These are phyloP conservation scores for Gastrolobium villosum DNA, from an alignment of 306 rosid genomes.

Conservation along the genomic window DNA sequence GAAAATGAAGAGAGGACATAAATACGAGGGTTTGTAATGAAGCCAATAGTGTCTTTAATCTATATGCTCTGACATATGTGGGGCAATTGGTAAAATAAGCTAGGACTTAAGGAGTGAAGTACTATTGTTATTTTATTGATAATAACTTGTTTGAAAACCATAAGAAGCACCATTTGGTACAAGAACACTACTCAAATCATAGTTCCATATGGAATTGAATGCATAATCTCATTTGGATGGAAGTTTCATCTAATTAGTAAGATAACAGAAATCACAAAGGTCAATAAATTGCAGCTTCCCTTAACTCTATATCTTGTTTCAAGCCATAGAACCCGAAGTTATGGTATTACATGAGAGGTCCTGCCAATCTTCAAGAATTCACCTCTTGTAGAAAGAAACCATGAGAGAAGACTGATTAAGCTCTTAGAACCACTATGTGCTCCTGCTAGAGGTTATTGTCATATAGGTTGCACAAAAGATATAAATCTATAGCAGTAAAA, in stretches of 20 bases:
- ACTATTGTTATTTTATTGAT: neutral
- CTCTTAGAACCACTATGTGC: slow-evolving; percentile 34
- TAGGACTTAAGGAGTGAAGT: slow-evolving; percentile 24
- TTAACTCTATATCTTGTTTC: slow-evolving; percentile 35
- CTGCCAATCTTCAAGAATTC: slow-evolving; percentile 24
- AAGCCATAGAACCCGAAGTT: slow-evolving; percentile 8
- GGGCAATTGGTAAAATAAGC: slow-evolving; percentile 41
- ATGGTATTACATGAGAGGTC: slow-evolving; percentile 17
- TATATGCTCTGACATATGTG: slow-evolving; percentile 35
- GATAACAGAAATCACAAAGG: slow-evolving; percentile 22
- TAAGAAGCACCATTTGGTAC: slow-evolving; percentile 28
- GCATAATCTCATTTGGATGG: slow-evolving; percentile 43
- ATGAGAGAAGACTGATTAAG: slow-evolving; percentile 29
- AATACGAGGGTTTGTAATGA: slow-evolving; percentile 32
- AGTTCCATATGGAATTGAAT: slow-evolving; percentile 31
- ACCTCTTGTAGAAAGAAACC: slow-evolving; percentile 42
- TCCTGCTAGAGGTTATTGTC: slow-evolving; percentile 30
- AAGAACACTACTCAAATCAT: slow-evolving; percentile 27
- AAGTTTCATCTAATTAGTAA: slow-evolving; percentile 5
- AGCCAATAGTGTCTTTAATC: slow-evolving; percentile 34
- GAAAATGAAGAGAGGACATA: slow-evolving; percentile 38
- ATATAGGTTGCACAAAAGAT: slow-evolving; percentile 24
- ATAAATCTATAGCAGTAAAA: slow-evolving; percentile 37
- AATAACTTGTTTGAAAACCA: slow-evolving; percentile 28
- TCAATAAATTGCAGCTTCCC: neutral